Evolutionary conservation across 1,139 yeast species (phyloP).

Genomic region (Suhomyces taliae): DNA sequence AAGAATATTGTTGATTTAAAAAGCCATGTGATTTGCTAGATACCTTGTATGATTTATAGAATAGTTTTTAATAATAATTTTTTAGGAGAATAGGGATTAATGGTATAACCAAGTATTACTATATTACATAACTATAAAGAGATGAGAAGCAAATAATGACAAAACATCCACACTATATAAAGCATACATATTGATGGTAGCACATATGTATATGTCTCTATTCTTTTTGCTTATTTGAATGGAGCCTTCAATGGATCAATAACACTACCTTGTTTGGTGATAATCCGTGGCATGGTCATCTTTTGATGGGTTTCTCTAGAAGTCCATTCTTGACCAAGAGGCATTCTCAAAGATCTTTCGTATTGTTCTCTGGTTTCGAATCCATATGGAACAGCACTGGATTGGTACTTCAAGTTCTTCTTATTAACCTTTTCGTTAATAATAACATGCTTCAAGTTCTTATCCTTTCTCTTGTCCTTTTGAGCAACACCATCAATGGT

Average conservation of each 20-base stretch:
- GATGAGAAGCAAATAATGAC: too few species aligned
- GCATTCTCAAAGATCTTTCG: conserved; percentile 90
- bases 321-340: conserved; percentile 98
- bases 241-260: conserved; percentile 87
- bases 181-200: neutral
- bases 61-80: too few species aligned
- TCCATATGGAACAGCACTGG: conserved; percentile 89
- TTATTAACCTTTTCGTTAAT: conserved; percentile 86
- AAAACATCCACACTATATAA: too few species aligned
- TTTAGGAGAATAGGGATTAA: too few species aligned
- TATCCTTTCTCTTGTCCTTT: conserved; percentile 74
- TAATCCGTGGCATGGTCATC: conserved; percentile 83
- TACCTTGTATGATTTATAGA: too few species aligned
- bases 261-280: conserved; percentile 84
- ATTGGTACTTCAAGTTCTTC: conserved; percentile 80
- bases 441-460: conserved; percentile 73
- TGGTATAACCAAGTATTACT: conserved; percentile 1
- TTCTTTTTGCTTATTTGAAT: conserved; percentile 36
- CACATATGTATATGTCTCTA: neutral
- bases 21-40: too few species aligned
- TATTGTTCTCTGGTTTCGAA: conserved; percentile 92
- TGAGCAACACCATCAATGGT: conserved; percentile 73
- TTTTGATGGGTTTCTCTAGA: conserved; percentile 84
- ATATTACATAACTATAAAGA: neutral
- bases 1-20: too few species aligned